phyloP scores from a whole-genome alignment of 192 early-diverging fungal species.

The Lobosporangium transversale region DNA sequence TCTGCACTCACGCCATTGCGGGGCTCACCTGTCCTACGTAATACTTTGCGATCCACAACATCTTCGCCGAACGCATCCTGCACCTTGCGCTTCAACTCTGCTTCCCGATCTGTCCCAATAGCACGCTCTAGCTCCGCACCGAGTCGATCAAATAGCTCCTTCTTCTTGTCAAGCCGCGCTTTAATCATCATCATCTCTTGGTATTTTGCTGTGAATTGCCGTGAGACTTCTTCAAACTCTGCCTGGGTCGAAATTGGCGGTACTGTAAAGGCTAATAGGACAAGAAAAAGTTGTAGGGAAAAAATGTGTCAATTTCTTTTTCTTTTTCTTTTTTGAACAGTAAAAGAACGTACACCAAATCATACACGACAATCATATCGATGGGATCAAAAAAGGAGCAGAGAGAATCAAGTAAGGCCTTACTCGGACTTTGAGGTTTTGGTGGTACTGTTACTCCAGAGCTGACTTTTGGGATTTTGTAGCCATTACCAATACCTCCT shows the following conservation, averaged over 20 bases:
- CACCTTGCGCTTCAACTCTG: constrained; percentile 37
- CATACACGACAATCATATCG: neutral
- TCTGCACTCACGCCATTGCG: constrained; percentile 24
- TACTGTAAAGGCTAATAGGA: constrained; percentile 23
- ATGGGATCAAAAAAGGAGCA: no score
- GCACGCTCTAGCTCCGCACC: constrained; percentile 35
- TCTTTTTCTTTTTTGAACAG: neutral
- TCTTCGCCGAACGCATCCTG: constrained; percentile 49
- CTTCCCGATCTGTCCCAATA: constrained; percentile 30
- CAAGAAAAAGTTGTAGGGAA: neutral
- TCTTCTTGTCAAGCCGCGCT: constrained; percentile 33
- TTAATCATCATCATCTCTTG: constrained; percentile 29
- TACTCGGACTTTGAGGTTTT: constrained; percentile 47
- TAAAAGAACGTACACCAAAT: no score
- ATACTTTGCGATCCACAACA: constrained; percentile 31
- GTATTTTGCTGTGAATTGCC: constrained; percentile 35
- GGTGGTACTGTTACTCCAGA: constrained; percentile 19
- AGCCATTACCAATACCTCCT: constrained; percentile 32
- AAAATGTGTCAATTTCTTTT: neutral
- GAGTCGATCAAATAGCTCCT: constrained; percentile 30
- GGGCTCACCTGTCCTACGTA: constrained; percentile 39
- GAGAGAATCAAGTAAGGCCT: neutral
- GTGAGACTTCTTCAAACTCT: constrained; percentile 35
- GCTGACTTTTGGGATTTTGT: constrained; percentile 48
- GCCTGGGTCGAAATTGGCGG: constrained; percentile 36